A percentile compares a stretch with the other conserved stretches of the same genome.
Evolutionary conservation across 257 asterid species (phyloP).

Genomic region (Primulina huaijiensis): DNA sequence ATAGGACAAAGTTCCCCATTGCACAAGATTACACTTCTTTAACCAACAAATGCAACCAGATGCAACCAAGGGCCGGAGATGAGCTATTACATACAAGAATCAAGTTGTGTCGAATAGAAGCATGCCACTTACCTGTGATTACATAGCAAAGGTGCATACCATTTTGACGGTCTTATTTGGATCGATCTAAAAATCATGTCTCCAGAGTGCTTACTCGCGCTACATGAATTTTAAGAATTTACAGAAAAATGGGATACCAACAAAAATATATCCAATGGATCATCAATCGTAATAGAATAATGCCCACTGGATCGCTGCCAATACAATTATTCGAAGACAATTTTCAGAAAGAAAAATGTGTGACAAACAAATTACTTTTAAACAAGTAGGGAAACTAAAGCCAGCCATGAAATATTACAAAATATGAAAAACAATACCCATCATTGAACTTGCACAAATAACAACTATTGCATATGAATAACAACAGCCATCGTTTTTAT

Average conservation of each 20-base stretch:
- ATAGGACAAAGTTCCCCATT: constrained; percentile 10
- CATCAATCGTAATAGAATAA: constrained; percentile 1
- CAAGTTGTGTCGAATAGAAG: background rate
- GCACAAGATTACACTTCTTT: constrained; percentile 8
- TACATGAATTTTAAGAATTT: constrained; percentile 6
- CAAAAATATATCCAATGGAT: constrained; percentile 3
- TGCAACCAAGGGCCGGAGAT: constrained; percentile 6
- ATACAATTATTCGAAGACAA: background rate
- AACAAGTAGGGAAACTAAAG: background rate
- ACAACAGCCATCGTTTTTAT: background rate
- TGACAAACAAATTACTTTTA: background rate
- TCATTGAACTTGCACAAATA: constrained; percentile 1
- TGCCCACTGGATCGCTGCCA: background rate
- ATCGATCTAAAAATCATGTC: constrained; percentile 3
- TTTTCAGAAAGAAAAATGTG: background rate
- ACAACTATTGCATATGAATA: background rate
- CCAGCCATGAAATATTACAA: background rate
- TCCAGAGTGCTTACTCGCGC: background rate
- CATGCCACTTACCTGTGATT: background rate
- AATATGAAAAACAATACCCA: background rate
- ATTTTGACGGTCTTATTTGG: background rate
- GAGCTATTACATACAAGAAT: constrained; percentile 14
- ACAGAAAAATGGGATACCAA: background rate
- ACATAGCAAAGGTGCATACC: background rate
- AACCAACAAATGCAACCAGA: background rate